phyloP scores from a whole-genome alignment of 2,329 filamentous ascomycete species.

The Zymoseptoria passerinii region DNA sequence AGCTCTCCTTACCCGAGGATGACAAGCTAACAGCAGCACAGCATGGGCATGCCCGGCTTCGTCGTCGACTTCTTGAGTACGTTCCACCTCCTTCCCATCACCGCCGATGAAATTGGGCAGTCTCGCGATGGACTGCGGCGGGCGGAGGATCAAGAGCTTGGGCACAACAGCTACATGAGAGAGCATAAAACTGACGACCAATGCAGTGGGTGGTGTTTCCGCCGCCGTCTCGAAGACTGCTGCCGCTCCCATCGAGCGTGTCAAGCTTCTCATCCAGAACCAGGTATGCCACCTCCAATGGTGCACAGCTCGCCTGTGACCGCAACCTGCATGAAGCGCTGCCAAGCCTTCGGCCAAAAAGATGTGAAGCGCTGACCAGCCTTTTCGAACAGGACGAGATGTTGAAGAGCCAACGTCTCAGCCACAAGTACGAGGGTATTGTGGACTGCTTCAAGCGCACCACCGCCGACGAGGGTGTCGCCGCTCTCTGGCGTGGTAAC shows the following conservation, averaged over 20 bases:
- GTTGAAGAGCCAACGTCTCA: conserved; percentile 96
- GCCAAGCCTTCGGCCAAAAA: conserved; percentile 1
- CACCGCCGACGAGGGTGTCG: conserved; percentile 79
- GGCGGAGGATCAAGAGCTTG: conserved; percentile 23
- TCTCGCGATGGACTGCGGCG: conserved; percentile 1
- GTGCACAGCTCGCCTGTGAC: not conserved
- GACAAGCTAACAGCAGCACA: not conserved
- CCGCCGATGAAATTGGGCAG: not conserved
- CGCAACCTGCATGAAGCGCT: conserved; percentile 2
- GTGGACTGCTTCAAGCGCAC: conserved; percentile 92
- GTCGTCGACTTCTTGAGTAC: conserved; percentile 98
- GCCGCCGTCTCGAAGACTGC: conserved; percentile 99
- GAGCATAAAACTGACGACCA: conserved; percentile 34
- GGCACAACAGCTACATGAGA: conserved; percentile 8
- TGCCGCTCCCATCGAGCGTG: conserved; percentile 99
- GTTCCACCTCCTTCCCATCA: conserved; percentile 38
- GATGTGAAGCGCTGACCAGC: conserved; percentile 1
- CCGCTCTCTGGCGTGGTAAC: conserved; percentile 98
- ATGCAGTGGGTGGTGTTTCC: conserved; percentile 96
- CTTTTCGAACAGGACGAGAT: conserved; percentile 78
- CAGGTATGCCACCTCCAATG: conserved; percentile 60
- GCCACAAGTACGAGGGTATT: conserved; percentile 94
- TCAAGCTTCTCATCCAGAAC: conserved; percentile 99
- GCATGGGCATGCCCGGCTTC: conserved; percentile 55
- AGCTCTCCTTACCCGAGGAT: not conserved